Evolutionary conservation across 306 rosid genomes (phyloP), one percentile per base, ranked within the genome.

Genomic region (Fagus crenata): DNA sequence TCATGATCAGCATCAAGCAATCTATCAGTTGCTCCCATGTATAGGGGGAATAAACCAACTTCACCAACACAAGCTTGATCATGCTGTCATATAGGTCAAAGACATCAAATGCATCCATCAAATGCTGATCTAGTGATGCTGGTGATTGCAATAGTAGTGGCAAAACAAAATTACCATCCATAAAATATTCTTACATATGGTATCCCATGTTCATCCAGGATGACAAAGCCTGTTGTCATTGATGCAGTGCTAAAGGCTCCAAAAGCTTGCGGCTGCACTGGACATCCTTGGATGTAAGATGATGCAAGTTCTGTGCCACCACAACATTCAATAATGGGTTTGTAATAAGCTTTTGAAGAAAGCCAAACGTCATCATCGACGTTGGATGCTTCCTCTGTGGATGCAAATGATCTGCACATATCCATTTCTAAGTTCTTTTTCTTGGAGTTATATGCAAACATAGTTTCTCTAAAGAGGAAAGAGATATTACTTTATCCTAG

Each of bases 281-380:
- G 88, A 81, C 89, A 86, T 75, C 86, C 98, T 2, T 78, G 49
- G 41, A 91, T 78, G 84, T 85, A 93, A 73, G 81, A 64, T 49
- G 98, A 91, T 6, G 93, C 85, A 53, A 91, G 96, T 81, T 93
- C 98, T 7, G 97, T 91, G 37, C 98, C 98, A 37, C 97, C 97
- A 64, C 97, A 90, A 39, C 88, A 72, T 80, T 93, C 97, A 49
- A 87, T 33, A 58, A 91, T 49, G 43, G 96, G 96, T 60, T 49
- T 87, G 78, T 93, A 93, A 78, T 86, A 86, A 75, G 97, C n/a
- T n/a, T n/a, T n/a, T 72, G n/a, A n/a, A n/a, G n/a, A n/a, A n/a
- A n/a, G n/a, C n/a, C n/a, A n/a, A n/a, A n/a, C n/a, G n/a, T n/a
- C n/a, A n/a, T n/a, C n/a, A n/a, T n/a, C n/a, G n/a, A n/a, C n/a